phyloP scores from a whole-genome alignment of 1,284 basidiomycete species.

The Cutaneotrichosporon sp. region DNA sequence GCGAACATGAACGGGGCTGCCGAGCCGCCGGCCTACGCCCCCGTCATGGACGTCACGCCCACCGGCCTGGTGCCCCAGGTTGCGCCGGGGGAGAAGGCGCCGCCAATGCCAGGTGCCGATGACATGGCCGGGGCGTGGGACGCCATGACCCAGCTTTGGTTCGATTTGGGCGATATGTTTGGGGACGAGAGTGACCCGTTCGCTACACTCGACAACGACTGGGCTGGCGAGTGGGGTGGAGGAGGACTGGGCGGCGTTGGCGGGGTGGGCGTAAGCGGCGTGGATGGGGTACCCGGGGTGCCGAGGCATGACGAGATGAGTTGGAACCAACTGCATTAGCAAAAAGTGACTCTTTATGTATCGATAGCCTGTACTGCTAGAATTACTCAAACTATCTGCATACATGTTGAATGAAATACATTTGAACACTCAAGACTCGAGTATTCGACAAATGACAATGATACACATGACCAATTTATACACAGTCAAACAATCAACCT shows the following conservation, averaged over 20 bases:
- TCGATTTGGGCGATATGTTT: constrained; percentile 32
- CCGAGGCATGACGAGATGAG: background rate
- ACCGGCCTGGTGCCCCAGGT: constrained; percentile 4
- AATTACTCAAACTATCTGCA: too few relatives aligned
- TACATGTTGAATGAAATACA: too few relatives aligned
- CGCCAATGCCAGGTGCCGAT: constrained; percentile 3
- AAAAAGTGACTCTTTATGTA: background rate
- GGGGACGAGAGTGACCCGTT: constrained; percentile 14
- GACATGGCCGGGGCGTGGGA: constrained; percentile 32
- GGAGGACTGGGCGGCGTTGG: background rate
- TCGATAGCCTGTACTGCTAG: background rate
- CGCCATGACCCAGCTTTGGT: constrained; percentile 39
- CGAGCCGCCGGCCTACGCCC: background rate
- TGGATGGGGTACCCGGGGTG: background rate
- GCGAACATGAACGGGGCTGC: background rate
- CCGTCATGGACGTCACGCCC: background rate
- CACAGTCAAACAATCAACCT: background rate
- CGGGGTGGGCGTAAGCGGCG: background rate
- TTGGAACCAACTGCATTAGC: background rate
- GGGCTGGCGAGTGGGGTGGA: constrained; percentile 6
- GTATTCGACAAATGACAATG: too few relatives aligned
- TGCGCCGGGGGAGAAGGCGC: constrained; percentile 2
- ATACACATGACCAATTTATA: too few relatives aligned
- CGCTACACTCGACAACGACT: constrained; percentile 6
- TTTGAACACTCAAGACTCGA: too few relatives aligned